Evolutionary conservation across 2,329 filamentous ascomycete species (phyloP).

Genomic region (Nannizziopsis barbatae): DNA sequence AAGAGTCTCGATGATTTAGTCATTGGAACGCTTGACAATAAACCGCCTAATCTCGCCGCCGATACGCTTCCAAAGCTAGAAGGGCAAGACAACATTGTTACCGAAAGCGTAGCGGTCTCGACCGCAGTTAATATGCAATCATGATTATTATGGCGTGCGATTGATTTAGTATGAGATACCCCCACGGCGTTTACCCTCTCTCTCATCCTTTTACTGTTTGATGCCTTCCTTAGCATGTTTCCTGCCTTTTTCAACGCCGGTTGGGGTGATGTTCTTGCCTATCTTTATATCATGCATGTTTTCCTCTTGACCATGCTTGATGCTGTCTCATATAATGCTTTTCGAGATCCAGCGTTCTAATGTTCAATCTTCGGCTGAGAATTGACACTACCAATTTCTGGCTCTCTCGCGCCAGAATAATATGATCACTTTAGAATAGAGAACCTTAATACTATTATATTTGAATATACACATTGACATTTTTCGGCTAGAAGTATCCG

Average conservation of each 20-base stretch:
- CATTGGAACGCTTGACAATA: background rate
- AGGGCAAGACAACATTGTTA: background rate
- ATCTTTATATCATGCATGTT: too few relatives aligned
- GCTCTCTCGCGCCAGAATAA: too few relatives aligned
- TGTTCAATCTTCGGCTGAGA: too few relatives aligned
- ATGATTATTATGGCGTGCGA: constrained; percentile 1
- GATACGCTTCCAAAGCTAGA: constrained; percentile 1
- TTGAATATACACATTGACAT: too few relatives aligned
- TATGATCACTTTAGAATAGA: too few relatives aligned
- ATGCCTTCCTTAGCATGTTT: background rate
- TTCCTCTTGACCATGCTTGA: too few relatives aligned
- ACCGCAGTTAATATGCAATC: constrained; percentile 1
- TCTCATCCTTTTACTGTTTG: background rate
- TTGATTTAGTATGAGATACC: constrained; percentile 8
- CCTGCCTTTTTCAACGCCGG: background rate
- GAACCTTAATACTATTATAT: too few relatives aligned
- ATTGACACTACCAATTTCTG: too few relatives aligned
- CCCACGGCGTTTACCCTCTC: background rate
- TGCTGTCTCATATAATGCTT: too few relatives aligned
- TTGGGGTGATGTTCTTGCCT: too few relatives aligned
- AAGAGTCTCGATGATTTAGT: constrained; percentile 8
- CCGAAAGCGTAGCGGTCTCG: background rate
- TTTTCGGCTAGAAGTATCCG: too few relatives aligned
- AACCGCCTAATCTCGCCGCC: background rate
- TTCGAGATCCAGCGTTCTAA: too few relatives aligned